These are phyloP conservation scores for Malassezia equina DNA, from an alignment of 1,284 basidiomycete genomes.

Conservation along the genomic window DNA sequence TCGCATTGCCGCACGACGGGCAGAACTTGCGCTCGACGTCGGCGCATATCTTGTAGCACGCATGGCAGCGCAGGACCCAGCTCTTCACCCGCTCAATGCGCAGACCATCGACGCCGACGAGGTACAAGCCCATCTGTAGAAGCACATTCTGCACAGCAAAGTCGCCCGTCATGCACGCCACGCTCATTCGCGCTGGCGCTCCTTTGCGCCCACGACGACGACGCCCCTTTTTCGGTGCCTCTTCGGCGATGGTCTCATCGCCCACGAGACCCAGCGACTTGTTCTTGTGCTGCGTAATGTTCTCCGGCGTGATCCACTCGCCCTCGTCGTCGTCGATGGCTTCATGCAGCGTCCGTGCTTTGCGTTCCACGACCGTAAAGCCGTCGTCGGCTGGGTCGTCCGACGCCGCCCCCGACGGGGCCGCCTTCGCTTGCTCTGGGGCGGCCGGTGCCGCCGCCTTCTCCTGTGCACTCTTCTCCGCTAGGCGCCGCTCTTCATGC, in stretches of 20 bases:
- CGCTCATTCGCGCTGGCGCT: conserved; percentile 27
- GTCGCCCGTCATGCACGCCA: conserved; percentile 71
- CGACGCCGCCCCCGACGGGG: background rate
- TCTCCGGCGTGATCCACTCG: conserved; percentile 93
- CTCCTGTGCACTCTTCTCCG: background rate
- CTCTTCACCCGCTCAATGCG: conserved; percentile 82
- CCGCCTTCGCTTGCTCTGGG: background rate
- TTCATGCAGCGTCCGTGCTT: background rate
- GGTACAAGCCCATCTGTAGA: conserved; percentile 81
- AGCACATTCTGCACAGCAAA: conserved; percentile 98
- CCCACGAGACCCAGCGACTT: conserved; percentile 61
- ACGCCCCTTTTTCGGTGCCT: background rate
- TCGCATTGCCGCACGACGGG: conserved; percentile 88
- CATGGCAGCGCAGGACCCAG: conserved; percentile 93
- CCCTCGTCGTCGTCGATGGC: conserved; percentile 28
- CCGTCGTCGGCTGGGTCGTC: background rate
- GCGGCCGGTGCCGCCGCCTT: background rate
- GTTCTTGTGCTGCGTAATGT: conserved; percentile 77
- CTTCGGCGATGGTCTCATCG: conserved; percentile 17
- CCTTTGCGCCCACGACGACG: conserved; percentile 8
- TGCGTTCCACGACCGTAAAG: conserved; percentile 4
- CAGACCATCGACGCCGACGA: conserved; percentile 85
- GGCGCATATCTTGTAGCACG: conserved; percentile 99
- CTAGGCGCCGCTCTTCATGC: conserved; percentile 17
- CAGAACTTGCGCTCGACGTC: conserved; percentile 92